Percentiles rank a stretch among this genome's conserved stretches.
Conservation (phyloP, 163 green algal genomes). For the Scenedesmus sp. region DNA sequence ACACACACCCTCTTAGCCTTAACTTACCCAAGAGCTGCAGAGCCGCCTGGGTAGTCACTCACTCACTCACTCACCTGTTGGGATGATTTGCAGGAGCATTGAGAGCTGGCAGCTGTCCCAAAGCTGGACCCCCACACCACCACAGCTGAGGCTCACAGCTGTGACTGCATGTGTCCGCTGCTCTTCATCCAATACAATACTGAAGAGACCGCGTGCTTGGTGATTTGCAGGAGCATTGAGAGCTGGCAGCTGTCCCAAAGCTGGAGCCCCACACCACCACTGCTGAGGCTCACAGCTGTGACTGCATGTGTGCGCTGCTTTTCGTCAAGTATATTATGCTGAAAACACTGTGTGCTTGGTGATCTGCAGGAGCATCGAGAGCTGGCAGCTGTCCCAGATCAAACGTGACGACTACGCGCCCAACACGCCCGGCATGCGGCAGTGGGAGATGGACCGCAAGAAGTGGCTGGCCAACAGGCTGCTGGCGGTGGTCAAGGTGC, state of each 20-base stretch:
- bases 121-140: background rate
- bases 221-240: background rate
- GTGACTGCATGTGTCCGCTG: background rate
- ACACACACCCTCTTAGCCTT: too few relatives aligned
- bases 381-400: conserved; percentile 63
- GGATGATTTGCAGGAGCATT: background rate
- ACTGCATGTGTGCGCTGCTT: background rate
- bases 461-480: conserved; percentile 44
- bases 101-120: background rate
- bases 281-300: background rate
- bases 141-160: background rate
- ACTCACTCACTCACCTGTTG: too few relatives aligned
- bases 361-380: conserved; percentile 51
- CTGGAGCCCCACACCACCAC: background rate
- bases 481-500: conserved; percentile 42
- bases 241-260: background rate
- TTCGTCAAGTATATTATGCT: too few relatives aligned
- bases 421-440: conserved; percentile 53
- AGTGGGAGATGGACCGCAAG: conserved; percentile 52
- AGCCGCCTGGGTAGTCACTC: too few relatives aligned
- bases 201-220: background rate
- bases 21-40: too few relatives aligned
- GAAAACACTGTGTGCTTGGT: background rate
- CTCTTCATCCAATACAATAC: too few relatives aligned
- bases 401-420: conserved; percentile 70